phyloP scores from a whole-genome alignment of 1,284 basidiomycete species.

The Tausonia pullulans region DNA sequence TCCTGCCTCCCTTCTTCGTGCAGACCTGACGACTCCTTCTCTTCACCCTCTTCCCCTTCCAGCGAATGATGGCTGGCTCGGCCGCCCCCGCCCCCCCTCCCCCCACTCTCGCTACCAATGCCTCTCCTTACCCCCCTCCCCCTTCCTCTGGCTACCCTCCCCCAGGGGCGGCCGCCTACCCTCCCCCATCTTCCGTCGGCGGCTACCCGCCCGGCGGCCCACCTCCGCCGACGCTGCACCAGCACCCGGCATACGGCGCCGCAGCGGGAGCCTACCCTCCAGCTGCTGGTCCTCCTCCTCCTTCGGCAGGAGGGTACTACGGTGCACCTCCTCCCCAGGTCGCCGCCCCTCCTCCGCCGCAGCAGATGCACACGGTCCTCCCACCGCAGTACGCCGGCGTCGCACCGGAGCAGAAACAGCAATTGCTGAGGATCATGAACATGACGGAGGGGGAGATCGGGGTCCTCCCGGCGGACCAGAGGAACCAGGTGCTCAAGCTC shows the following conservation, averaged over 20 bases:
- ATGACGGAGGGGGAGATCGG: constrained; percentile 81
- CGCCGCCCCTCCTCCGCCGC: constrained; percentile 18
- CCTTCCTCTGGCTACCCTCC: constrained; percentile 23
- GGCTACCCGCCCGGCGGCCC: constrained; percentile 30
- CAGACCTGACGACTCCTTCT: neutral
- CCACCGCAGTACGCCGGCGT: constrained; percentile 25
- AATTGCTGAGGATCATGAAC: constrained; percentile 75
- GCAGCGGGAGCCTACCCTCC: constrained; percentile 12
- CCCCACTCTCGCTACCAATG: constrained; percentile 19
- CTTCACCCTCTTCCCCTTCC: constrained; percentile 14
- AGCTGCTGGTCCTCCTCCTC: constrained; percentile 21
- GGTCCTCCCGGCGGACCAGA: constrained; percentile 66
- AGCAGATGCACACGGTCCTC: constrained; percentile 22
- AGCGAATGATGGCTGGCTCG: constrained; percentile 52
- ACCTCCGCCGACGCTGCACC: constrained; percentile 10
- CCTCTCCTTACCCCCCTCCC: constrained; percentile 17
- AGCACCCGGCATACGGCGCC: too few relatives aligned
- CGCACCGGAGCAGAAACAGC: constrained; percentile 46
- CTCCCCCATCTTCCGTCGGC: constrained; percentile 12
- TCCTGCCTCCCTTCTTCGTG: neutral
- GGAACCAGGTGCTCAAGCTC: constrained; percentile 24
- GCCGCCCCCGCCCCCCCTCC: constrained; percentile 29
- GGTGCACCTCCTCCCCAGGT: constrained; percentile 20
- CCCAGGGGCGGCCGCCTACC: neutral
- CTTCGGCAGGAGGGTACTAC: constrained; percentile 16